Evolutionary conservation across 805 yeast genomes (phyloP), one percentile per base, ranked within the genome.

Genomic region (Zygosaccharomyces rouxii): DNA sequence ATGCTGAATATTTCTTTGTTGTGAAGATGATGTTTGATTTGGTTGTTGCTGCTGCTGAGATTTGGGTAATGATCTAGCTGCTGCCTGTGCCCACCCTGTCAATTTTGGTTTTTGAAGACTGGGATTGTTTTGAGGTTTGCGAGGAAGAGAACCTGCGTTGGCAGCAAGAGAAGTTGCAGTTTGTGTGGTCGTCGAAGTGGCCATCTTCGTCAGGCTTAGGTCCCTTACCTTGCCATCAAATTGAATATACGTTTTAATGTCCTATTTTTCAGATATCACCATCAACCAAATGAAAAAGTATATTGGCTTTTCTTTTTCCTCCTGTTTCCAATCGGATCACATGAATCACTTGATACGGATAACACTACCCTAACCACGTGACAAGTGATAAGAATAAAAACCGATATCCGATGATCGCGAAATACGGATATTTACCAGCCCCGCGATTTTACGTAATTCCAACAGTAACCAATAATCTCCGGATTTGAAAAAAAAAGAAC

Each of bases 21-120:
- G 31, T 29, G 31, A 1, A 29, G 31, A 11, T 29, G n/a, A 7
- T 6, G 13, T 5, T 16, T 4, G 22, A 14, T 18, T 33, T 37
- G 49, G 51, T 41, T 42, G 49, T 35, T 30, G 46, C 11, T 42
- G 48, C 26, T 47, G 42, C 18, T 39, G 53, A 16, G 51, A 47
- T 45, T 52, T 55, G 31, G 63, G 64, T 42, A 55, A 42, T 11
- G 64, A 53, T 44, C 54, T 56, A 14, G 66, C 60, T 13, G 67
- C 67, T 26, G 67, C 67, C 42, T 63, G 67, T 1, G 66, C 68
- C 68, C 68, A 63, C 2, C 66, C 66, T 10, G 66, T 58, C 39
- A 62, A 50, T 48, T 57, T 60, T 28, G 64, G 59, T 35, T 54
- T 52, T 28, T 31, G 39, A 25, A 33, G 10, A 10, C 35, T 23